phyloP scores from a whole-genome alignment of 345 rosid genomes.

The Erodium maritimum region DNA sequence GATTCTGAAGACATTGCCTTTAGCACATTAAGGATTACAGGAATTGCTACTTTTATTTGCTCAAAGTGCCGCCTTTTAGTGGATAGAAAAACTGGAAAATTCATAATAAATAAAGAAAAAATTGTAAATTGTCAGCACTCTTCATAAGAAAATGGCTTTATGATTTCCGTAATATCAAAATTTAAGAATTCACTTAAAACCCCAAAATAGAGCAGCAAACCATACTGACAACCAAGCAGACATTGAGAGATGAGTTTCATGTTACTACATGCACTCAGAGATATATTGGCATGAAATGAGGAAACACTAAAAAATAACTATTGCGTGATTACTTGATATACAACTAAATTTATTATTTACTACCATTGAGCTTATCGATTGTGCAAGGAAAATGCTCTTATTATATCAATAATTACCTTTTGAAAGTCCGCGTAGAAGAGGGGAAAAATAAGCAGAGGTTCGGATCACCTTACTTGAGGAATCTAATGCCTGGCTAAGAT shows the following conservation, averaged over 20 bases:
- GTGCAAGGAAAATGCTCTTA: background rate
- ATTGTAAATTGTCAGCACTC: slow-evolving; percentile 9
- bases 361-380: background rate
- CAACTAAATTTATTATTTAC: background rate
- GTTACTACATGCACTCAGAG: background rate
- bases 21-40: slow-evolving; percentile 45
- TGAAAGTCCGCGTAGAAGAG: slow-evolving; percentile 61
- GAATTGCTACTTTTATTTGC: slow-evolving; percentile 63
- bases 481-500: slow-evolving; percentile 47
- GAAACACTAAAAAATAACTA: background rate
- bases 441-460: slow-evolving; percentile 33
- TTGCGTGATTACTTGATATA: background rate
- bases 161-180: background rate
- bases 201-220: background rate
- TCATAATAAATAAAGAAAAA: slow-evolving; percentile 8
- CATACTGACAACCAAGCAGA: background rate
- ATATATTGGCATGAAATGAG: background rate
- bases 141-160: background rate
- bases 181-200: background rate
- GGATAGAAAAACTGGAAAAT: slow-evolving; percentile 42
- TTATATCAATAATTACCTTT: slow-evolving; percentile 38
- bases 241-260: background rate
- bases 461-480: slow-evolving; percentile 25
- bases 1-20: slow-evolving; percentile 32
- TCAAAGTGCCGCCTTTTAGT: slow-evolving; percentile 63